phyloP scores from a whole-genome alignment of 1,284 basidiomycete genomes.

The Austroboletus niveus region DNA sequence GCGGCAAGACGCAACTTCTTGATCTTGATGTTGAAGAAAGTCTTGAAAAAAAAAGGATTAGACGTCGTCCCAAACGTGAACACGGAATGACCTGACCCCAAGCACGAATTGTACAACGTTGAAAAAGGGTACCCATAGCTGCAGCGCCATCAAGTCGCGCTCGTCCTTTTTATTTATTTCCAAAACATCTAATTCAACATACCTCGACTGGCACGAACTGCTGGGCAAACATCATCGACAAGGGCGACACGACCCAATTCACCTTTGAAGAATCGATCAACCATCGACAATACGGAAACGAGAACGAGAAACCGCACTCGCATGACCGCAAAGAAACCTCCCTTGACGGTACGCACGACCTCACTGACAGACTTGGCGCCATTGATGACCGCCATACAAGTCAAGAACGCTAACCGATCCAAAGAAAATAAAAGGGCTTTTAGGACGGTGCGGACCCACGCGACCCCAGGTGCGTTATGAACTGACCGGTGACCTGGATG shows the following conservation, averaged over 20 bases:
- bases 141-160: constrained; percentile 10
- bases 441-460: no score
- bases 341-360: constrained; percentile 68
- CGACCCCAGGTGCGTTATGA: no score
- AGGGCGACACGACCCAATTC: constrained; percentile 29
- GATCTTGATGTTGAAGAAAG: constrained; percentile 68
- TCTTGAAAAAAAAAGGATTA: constrained; percentile 33
- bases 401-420: constrained; percentile 50
- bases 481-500: constrained; percentile 68
- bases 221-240: constrained; percentile 35
- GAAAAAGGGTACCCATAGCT: constrained; percentile 36
- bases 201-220: constrained; percentile 35
- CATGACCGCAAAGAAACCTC: constrained; percentile 75
- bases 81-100: constrained; percentile 22
- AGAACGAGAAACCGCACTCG: constrained; percentile 43
- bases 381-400: constrained; percentile 83
- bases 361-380: constrained; percentile 71
- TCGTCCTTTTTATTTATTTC: neutral
- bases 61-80: neutral
- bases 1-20: constrained; percentile 61
- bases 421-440: no score
- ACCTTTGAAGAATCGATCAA: constrained; percentile 22
- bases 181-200: neutral
- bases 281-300: neutral
- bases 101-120: constrained; percentile 29